Base-by-base conservation (phyloP, 768 basidiomycete genomes). In the Mycena metata region DNA sequence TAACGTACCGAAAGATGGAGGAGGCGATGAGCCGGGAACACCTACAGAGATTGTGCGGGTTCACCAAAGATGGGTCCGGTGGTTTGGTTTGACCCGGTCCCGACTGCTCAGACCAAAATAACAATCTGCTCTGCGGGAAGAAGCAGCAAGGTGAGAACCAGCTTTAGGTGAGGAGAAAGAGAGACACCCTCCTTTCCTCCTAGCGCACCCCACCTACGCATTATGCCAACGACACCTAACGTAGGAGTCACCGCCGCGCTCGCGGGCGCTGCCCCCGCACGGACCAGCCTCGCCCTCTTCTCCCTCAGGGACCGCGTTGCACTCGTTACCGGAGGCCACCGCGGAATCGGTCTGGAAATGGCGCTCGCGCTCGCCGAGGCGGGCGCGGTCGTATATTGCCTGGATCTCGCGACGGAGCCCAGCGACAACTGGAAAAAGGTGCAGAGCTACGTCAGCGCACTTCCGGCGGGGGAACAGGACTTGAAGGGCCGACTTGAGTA, bases 301-400 rank as follows among this genome's bases (percentile, higher is more conserved):
- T 39, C 47, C 5, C 47, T 60, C 33, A 8, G 13, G 4, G 39
- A 39, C 47, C 84, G 88, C 2, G 89, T 90, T 8, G 88, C 82
- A 9, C 81, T 91, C 51, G 87, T 91, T 23, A 88, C 90, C 0
- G 90, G 90, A 7, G 90, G 84, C 0, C 88, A 90, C 69, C 80
- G 90, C 33, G 90, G 93, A 0, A 85, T 95, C 17, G 94, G 94
- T 3, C 87, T 95, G 19, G 93, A 95, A 80, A 91, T 91, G 89
- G 91, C 91, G 41, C 80, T 94, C 61, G 88, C 89, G 4, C 79
- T 94, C 47, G 86, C 86, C 26, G 89, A 90, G 77, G 86, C 84
- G 15, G 89, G 89, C 47, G 86, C 85, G 7, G 82, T 86, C 26
- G 74, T 83, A 33, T 92, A 92, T 77, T 91, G 90, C 74, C 77